Evolutionary conservation across 768 basidiomycete genomes (phyloP), one percentile per base, ranked within the genome.

Genomic region (Suillus paluster): DNA sequence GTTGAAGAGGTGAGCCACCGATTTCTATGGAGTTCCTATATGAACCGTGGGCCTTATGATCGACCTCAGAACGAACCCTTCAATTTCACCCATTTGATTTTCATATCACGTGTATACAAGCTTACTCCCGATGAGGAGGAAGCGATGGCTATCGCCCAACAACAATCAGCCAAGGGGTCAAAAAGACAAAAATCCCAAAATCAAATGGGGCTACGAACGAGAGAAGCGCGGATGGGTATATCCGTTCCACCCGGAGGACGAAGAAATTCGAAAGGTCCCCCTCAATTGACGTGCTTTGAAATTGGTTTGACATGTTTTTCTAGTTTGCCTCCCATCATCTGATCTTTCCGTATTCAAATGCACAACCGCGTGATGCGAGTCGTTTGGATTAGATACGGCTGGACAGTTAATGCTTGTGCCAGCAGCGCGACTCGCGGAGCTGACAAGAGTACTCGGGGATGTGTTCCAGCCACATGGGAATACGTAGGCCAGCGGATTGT

Each of bases 171-270:
- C 7, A 80, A 81, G 62, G 59, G 73, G 62, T 39, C 75, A 55
- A 83, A 84, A 59, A 78, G 75, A 11, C 68, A 79, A 66, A 76
- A 74, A 44, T 58, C 70, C 41, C 38, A 57, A 69, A 50, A 45
- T 65, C 61, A 67, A 65, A 72, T 60, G 60, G 64, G 34, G 70
- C 66, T 58, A 33, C 8, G 36, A 39, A 23, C 17, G 36, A 55
- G 10, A 46, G 36, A n/a, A 63, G 62, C 10, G n/a, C 68, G 3
- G 86, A 86, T 58, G 84, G 0, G 78, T 86, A 6, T 91, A 88
- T 68, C 77, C 86, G 2, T 97, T 92, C 77, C 95, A 97, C 70
- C 88, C 91, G 0, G 30, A 30, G 30, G 95, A 97, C 73, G 88
- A 89, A 45, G 79, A 79, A 46, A 86, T 95, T 57, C 81, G 83